Evolutionary conservation across 352 stramenopile genomes (phyloP).

Genomic region (Phytophthora capsici): DNA sequence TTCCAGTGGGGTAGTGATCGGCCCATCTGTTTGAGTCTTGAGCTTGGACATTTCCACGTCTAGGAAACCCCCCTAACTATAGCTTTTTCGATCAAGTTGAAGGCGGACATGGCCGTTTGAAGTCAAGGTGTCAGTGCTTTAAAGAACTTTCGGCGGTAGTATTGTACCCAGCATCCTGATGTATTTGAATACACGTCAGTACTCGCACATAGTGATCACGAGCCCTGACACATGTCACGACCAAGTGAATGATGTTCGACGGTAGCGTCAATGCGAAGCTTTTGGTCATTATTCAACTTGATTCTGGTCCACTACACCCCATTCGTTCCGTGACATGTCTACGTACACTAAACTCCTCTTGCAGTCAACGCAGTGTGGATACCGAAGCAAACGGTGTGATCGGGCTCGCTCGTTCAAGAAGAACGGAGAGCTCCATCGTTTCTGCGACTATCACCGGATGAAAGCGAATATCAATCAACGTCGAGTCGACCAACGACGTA

Average conservation of each 20-base stretch:
- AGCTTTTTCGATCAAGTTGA: slow-evolving; percentile 14
- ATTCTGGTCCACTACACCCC: slow-evolving; percentile 1
- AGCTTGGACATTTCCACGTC: slow-evolving; percentile 4
- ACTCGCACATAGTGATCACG: not conserved
- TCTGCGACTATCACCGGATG: slow-evolving; percentile 52
- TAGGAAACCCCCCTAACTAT: slow-evolving; percentile 13
- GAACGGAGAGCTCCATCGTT: slow-evolving; percentile 48
- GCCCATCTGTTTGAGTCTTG: slow-evolving; percentile 33
- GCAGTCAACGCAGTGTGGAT: slow-evolving; percentile 20
- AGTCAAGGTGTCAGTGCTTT: not conserved
- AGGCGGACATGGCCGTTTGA: slow-evolving; percentile 15
- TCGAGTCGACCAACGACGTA: slow-evolving; percentile 30
- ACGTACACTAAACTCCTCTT: not conserved
- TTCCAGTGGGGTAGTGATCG: slow-evolving; percentile 52
- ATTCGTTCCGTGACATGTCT: not conserved
- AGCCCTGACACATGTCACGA: not conserved
- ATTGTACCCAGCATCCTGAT: slow-evolving; percentile 18
- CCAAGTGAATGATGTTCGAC: slow-evolving; percentile 16
- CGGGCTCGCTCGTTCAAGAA: slow-evolving; percentile 41
- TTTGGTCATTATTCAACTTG: slow-evolving; percentile 12
- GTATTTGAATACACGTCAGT: slow-evolving; percentile 20
- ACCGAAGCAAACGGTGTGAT: slow-evolving; percentile 54
- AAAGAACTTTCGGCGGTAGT: too few species aligned
- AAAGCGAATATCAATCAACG: slow-evolving; percentile 60
- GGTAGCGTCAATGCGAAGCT: not conserved